phyloP scores from a whole-genome alignment of 164 flowering plant species.

The Sedum album region DNA sequence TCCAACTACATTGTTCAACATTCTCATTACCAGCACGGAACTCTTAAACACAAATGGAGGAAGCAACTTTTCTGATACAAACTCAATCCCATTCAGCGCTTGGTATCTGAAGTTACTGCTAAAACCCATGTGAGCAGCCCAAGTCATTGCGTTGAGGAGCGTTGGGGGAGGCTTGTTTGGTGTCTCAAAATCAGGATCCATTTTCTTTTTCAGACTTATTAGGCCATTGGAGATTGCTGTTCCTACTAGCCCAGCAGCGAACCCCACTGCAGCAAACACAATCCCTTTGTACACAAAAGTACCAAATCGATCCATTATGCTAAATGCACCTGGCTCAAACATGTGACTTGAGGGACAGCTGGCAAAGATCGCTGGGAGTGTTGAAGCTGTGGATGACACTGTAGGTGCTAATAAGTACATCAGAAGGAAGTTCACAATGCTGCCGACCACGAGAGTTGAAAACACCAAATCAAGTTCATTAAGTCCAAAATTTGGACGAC shows the following conservation, averaged over 20 bases:
- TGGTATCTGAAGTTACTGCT: slow-evolving; percentile 87
- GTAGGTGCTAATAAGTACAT: slow-evolving; percentile 65
- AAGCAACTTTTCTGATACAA: slow-evolving; percentile 47
- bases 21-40: slow-evolving; percentile 61
- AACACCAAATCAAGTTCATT: slow-evolving; percentile 91
- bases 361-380: slow-evolving; percentile 54
- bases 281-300: too few species aligned
- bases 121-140: slow-evolving; percentile 85
- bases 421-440: slow-evolving; percentile 68
- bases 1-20: slow-evolving; percentile 71
- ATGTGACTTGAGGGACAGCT: slow-evolving; percentile 71
- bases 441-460: slow-evolving; percentile 82
- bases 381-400: not conserved
- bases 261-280: slow-evolving; percentile 72
- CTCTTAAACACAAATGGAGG: slow-evolving; percentile 55
- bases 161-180: slow-evolving; percentile 89
- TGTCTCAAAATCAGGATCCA: slow-evolving; percentile 81
- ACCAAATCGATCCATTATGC: slow-evolving; percentile 33
- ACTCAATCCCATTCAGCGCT: slow-evolving; percentile 75
- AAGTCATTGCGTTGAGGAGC: slow-evolving; percentile 62
- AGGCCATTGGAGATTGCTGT: slow-evolving; percentile 80
- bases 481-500: slow-evolving; percentile 92
- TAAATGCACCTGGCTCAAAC: slow-evolving; percentile 71
- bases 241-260: slow-evolving; percentile 79
- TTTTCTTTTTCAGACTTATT: slow-evolving; percentile 68